Percentiles rank a stretch among this genome's conserved stretches.
These are phyloP conservation scores for Kodamaea restingae DNA, from an alignment of 805 yeast species.

Conservation along the genomic window DNA sequence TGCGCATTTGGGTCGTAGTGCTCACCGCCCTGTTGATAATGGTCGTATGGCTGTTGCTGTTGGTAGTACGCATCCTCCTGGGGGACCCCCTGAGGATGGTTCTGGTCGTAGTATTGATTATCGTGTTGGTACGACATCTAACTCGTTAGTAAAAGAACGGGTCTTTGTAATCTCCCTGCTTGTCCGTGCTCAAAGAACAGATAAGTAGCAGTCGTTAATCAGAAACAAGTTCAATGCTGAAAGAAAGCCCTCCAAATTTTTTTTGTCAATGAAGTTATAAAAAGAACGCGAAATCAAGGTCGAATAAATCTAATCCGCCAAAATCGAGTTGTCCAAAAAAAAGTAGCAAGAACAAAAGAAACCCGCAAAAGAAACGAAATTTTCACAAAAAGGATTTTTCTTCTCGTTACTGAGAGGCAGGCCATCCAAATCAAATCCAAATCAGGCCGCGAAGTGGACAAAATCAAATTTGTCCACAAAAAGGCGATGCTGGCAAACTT, in stretches of 20 bases:
- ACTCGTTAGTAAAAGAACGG: background rate
- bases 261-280: background rate
- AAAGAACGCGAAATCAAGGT: conserved; percentile 2
- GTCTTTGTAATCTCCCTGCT: background rate
- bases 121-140: conserved; percentile 62
- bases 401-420: background rate
- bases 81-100: conserved; percentile 24
- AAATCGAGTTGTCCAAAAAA: conserved; percentile 2
- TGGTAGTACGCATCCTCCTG: conserved; percentile 22
- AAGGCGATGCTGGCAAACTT: background rate
- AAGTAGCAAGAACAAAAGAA: conserved; percentile 4
- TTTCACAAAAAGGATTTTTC: background rate
- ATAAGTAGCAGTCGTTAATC: background rate
- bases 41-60: conserved; percentile 36
- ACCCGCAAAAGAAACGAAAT: conserved; percentile 4
- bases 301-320: conserved; percentile 1
- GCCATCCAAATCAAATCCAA: background rate
- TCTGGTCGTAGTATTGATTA: conserved; percentile 39
- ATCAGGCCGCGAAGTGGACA: background rate
- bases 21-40: conserved; percentile 38
- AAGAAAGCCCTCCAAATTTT: conserved; percentile 1
- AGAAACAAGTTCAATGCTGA: conserved; percentile 1
- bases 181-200: background rate
- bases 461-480: conserved; percentile 2
- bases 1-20: conserved; percentile 47